Base-by-base conservation (phyloP, 176 grass and related monocot species). In the Paspalum notatum region DNA sequence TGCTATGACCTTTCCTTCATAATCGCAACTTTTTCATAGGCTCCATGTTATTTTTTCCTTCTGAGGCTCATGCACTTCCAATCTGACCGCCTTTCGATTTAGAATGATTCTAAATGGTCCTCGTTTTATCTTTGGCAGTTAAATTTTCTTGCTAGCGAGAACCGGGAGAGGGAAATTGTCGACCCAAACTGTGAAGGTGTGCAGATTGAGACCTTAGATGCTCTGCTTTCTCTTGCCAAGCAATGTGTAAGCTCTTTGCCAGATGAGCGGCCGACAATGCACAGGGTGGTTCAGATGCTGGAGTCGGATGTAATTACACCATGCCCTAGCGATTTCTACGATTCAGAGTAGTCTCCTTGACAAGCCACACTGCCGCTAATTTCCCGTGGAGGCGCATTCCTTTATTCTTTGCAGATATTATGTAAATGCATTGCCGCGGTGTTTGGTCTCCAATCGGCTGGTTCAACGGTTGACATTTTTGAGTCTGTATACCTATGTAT, bases 221-320 rank as follows among this genome's bases (percentile, higher is more conserved):
- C 93, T 62, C 84, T 99, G 66, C 92, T 99, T 8, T 96, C 93
- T 43, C 93, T 96, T 44, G 93, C 97, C 60, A 96, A 93, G 79
- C 93, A 93, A 43, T 99, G 97, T 73, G 93, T 99, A 38, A 87
- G 90, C 61, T 99, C 93, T 58, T n/a, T 66, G 62, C 87, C 97
- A 5, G 97, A 99, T 58, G 97, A 96, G 51, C 85, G 97, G 51
- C 97, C 93, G 7, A 99, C 97, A 12, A 99, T 99, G 97, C 97
- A 99, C 59, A 89, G 97, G 57, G 91, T 96, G 62, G 97, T 96
- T 53, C 97, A 99, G 79, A 93, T 93, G 85, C 82, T 99, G 53
- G 97, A 99, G 87, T 99, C 97, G 11, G 93, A 99, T 78, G 93
- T 99, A 77, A 91, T 99, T 86, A 96, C 97, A 17, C 97, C 97